These are phyloP conservation scores for Pyrrhoderma lamaoense DNA, from an alignment of 1,284 basidiomycete genomes.

Conservation along the genomic window DNA sequence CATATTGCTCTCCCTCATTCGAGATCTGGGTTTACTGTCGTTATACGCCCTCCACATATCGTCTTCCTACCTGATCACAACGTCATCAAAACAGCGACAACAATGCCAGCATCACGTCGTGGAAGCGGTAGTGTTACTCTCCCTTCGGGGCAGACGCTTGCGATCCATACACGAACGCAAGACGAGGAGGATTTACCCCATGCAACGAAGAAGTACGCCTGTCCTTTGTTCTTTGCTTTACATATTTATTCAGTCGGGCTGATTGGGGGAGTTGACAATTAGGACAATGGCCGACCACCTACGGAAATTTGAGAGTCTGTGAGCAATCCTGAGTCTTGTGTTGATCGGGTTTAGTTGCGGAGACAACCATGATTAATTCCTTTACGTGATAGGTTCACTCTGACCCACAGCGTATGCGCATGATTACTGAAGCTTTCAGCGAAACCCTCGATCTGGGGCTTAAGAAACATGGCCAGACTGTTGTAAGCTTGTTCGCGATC, in stretches of 20 bases:
- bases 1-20: too few relatives aligned
- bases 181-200: conserved; percentile 79
- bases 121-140: conserved; percentile 69
- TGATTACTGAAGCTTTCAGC: conserved; percentile 95
- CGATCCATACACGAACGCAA: conserved; percentile 72
- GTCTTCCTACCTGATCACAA: too few relatives aligned
- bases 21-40: too few relatives aligned
- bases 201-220: conserved; percentile 73
- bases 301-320: conserved; percentile 80
- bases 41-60: too few relatives aligned
- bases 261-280: conserved; percentile 8
- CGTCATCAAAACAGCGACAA: conserved; percentile 12
- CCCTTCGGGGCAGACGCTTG: conserved; percentile 66
- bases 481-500: conserved; percentile 52
- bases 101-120: conserved; percentile 60
- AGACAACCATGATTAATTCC: neutral
- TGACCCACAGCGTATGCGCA: conserved; percentile 94
- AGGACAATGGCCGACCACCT: conserved; percentile 88
- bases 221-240: neutral
- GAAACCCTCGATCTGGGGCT: conserved; percentile 87
- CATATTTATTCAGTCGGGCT: neutral
- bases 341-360: neutral
- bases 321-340: conserved; percentile 32
- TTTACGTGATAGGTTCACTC: conserved; percentile 52
- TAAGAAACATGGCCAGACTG: conserved; percentile 76